phyloP scores from a whole-genome alignment of 202 grass and related monocot genomes.

The Brachypodium distachyon region DNA sequence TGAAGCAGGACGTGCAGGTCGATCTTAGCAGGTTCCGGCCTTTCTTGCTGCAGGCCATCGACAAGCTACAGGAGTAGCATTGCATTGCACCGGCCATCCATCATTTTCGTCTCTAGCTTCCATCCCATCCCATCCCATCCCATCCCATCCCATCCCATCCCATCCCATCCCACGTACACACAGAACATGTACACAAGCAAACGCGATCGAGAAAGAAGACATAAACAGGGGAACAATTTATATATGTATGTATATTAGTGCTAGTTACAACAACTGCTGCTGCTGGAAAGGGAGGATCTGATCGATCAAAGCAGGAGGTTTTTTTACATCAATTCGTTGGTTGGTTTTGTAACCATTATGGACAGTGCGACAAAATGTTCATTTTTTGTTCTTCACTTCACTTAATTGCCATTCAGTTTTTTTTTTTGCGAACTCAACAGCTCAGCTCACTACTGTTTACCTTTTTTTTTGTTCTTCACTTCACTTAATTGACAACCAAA shows the following conservation, averaged over 20 bases:
- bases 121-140: no score
- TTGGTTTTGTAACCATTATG: background rate
- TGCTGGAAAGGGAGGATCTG: background rate
- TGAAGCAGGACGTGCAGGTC: conserved; percentile 65
- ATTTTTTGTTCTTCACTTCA: background rate
- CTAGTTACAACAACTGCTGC: no score
- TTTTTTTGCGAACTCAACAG: no score
- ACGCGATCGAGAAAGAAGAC: background rate
- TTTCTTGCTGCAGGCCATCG: conserved; percentile 39
- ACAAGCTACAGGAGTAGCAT: conserved; percentile 52
- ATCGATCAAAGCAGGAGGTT: background rate
- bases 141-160: no score
- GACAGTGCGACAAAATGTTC: background rate
- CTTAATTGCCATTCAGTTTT: no score
- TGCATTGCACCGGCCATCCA: no score
- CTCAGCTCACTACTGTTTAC: no score
- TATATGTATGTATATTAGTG: no score
- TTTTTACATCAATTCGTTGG: background rate
- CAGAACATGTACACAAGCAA: background rate
- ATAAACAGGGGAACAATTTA: no score
- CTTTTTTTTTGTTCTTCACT: no score
- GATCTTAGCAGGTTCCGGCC: conserved; percentile 55
- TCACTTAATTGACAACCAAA: no score
- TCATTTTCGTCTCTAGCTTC: no score
- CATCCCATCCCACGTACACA: background rate